Percentiles rank a stretch among this genome's conserved stretches.
Conservation (phyloP, 306 rosid genomes). For the Rosa lucieae region DNA sequence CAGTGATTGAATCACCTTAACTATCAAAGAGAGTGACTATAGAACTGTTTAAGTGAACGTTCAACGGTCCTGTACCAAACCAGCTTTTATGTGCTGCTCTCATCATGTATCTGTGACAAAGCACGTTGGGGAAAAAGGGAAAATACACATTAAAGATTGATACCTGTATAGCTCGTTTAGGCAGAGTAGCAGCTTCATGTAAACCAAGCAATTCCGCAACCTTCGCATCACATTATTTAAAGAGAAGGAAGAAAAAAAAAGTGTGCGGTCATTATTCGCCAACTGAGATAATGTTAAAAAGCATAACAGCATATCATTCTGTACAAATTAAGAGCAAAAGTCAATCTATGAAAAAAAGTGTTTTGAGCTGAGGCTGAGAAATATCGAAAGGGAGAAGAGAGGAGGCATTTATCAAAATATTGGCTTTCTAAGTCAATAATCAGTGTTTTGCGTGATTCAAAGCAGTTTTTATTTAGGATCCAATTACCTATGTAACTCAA, state of each 20-base stretch:
- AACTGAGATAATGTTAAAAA: background rate
- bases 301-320: background rate
- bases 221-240: slow-evolving; percentile 35
- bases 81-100: background rate
- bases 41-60: background rate
- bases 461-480: background rate
- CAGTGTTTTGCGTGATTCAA: background rate
- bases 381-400: background rate
- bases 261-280: background rate
- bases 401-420: background rate
- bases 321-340: background rate
- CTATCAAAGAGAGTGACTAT: background rate
- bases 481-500: background rate
- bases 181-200: slow-evolving; percentile 82
- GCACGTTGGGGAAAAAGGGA: background rate
- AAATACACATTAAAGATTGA: slow-evolving; percentile 10
- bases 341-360: background rate
- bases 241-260: slow-evolving; percentile 6
- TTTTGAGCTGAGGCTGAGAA: background rate
- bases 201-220: slow-evolving; percentile 88
- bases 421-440: background rate
- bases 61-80: background rate
- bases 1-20: slow-evolving; percentile 18
- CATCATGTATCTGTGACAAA: background rate
- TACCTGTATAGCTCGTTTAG: slow-evolving; percentile 98